Base-by-base conservation (phyloP, 305 asterid genomes). In the Fraxinus floribunda region DNA sequence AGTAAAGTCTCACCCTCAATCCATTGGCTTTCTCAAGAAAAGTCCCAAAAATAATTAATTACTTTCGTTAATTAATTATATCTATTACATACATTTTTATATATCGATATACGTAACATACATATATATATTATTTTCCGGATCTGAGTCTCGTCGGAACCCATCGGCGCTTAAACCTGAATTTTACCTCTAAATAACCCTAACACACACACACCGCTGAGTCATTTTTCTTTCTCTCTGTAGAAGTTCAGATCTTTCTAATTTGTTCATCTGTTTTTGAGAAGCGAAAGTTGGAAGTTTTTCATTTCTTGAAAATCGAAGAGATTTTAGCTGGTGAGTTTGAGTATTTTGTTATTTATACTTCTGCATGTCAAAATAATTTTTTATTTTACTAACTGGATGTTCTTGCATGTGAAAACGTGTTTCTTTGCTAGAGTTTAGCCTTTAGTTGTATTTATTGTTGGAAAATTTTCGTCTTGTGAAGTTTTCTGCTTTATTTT, bases 141-240 rank as follows among this genome's bases (percentile, higher is more conserved):
- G 97, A 93, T 93, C 95, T 93, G 97, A 86, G 90, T 35, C 91
- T 88, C 90, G 92, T 87, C 93, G 94, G 95, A 87, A 49, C 83
- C 49, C 87, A 82, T 87, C 90, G 92, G 92, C 83, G 89, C 94
- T 88, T 86, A 88, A 90, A 91, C 97, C 93, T 90, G 87, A 72
- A 68, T 84, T 44, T 68, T 80, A 83, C 80, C 80, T 74, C 83
- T 44, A 85, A 82, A 90, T 38, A 92, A 88, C 96, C 91, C 94
- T 90, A 86, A 72, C 60, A 41, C 86, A 76, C 46, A 39, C 46
- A 39, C 46, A 39, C 78, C 80, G 81, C 81, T 82, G 84, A 80
- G 84, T 75, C 57, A 20, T 39, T 82, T 84, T 84, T 84, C 81
- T 74, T 60, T 29, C 7, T 60, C 32, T 82, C 76, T 24, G 29